Conservation (phyloP, 2,329 filamentous ascomycete species). For the Alternaria dauci region DNA sequence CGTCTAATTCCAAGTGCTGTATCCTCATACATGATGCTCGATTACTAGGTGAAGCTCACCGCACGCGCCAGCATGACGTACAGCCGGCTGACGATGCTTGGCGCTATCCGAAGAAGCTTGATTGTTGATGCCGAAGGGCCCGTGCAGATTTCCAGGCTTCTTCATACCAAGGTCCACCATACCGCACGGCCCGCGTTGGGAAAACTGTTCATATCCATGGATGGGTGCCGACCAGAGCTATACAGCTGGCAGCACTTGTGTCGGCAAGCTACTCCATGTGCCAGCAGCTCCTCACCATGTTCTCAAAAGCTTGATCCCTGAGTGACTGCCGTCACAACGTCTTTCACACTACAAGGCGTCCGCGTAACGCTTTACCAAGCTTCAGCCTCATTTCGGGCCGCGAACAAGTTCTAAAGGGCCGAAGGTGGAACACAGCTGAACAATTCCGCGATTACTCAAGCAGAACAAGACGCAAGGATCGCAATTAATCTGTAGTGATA, state of each 20-base stretch:
- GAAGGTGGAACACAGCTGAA: background rate
- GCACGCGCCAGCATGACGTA: background rate
- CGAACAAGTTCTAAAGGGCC: constrained; percentile 2
- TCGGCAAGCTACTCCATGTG: background rate
- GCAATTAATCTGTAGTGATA: background rate
- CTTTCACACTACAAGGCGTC: background rate
- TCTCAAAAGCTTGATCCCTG: background rate
- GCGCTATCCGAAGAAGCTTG: background rate
- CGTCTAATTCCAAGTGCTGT: background rate
- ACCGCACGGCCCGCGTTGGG: background rate
- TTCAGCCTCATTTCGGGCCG: background rate
- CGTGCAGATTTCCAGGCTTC: background rate
- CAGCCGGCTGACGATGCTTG: background rate
- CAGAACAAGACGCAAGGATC: background rate
- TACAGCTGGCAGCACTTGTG: background rate
- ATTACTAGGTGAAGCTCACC: background rate
- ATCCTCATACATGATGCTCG: background rate
- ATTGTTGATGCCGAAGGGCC: background rate
- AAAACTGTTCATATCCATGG: background rate
- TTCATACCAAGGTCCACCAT: background rate
- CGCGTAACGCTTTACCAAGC: background rate
- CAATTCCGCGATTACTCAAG: background rate
- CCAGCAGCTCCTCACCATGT: background rate
- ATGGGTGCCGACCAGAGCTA: background rate
- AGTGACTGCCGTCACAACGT: background rate